Percentiles rank a stretch among this genome's conserved stretches.
phyloP scores from a whole-genome alignment of 306 rosid genomes.

The Vigna trinervia region DNA sequence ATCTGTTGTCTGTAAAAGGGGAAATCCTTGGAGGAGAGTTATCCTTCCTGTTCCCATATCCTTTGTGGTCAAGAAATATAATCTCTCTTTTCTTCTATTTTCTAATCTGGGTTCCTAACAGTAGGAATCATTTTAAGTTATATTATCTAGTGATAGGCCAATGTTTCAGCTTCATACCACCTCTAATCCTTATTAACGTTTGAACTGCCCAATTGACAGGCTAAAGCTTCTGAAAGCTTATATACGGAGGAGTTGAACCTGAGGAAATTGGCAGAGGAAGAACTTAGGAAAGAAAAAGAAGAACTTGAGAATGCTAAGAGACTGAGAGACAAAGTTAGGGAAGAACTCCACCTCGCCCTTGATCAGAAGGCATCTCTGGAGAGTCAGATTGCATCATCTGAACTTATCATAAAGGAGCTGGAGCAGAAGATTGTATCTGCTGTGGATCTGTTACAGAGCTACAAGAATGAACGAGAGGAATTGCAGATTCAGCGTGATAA shows the following conservation, averaged over 20 bases:
- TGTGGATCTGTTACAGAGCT: conserved; percentile 71
- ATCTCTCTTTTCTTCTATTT: background rate
- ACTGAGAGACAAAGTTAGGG: conserved; percentile 57
- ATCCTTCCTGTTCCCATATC: background rate
- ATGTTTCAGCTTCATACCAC: conserved; percentile 27
- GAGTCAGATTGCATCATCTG: conserved; percentile 72
- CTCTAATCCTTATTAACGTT: conserved; percentile 30
- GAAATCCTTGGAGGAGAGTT: background rate
- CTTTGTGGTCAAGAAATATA: background rate
- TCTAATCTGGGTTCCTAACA: background rate
- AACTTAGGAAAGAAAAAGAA: conserved; percentile 59
- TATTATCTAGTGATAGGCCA: conserved; percentile 14
- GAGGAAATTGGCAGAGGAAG: conserved; percentile 73
- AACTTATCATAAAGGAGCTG: conserved; percentile 62
- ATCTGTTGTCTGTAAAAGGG: background rate
- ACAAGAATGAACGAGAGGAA: conserved; percentile 74
- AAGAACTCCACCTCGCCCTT: conserved; percentile 64
- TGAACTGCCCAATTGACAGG: conserved; percentile 57
- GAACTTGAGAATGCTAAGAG: conserved; percentile 59
- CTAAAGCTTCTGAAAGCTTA: conserved; percentile 68
- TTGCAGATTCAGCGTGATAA: conserved; percentile 70
- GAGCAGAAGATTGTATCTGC: conserved; percentile 77
- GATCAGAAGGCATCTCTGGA: conserved; percentile 67
- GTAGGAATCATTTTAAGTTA: conserved; percentile 10
- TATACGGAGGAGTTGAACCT: conserved; percentile 60